phyloP scores from a whole-genome alignment of 257 asterid genomes.

The Scutellaria barbata region DNA sequence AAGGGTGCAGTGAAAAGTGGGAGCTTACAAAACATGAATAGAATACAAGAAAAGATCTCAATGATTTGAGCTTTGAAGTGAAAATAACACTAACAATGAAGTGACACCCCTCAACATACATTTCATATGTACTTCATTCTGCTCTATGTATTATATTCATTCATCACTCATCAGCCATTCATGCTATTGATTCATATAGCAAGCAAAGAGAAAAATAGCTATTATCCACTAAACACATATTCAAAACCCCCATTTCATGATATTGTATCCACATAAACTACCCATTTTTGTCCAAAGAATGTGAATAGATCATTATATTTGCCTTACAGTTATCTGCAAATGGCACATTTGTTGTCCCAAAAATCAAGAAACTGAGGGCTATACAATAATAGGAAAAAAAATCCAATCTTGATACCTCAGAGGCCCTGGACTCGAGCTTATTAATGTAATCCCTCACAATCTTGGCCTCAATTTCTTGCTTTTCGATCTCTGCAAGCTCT shows the following conservation, averaged over 20 bases:
- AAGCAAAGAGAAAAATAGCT: slow-evolving; percentile 3
- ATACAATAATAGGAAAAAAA: neutral
- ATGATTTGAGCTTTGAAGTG: neutral
- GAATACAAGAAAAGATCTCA: neutral
- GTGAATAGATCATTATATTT: too few species aligned
- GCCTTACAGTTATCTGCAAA: neutral
- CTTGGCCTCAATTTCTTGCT: slow-evolving; percentile 79
- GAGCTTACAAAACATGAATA: slow-evolving; percentile 8
- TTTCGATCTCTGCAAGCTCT: slow-evolving; percentile 75
- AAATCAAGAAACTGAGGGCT: neutral
- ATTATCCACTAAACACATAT: neutral
- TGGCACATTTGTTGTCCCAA: neutral
- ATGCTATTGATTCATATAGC: slow-evolving; percentile 3
- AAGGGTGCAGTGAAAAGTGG: neutral
- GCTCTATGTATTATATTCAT: neutral
- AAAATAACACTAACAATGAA: neutral
- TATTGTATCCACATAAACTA: neutral
- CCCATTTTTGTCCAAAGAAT: too few species aligned
- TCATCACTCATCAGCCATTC: slow-evolving; percentile 10
- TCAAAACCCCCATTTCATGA: neutral
- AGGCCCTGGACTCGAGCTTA: slow-evolving; percentile 74
- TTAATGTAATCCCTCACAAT: slow-evolving; percentile 58
- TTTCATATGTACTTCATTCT: too few species aligned
- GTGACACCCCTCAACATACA: neutral
- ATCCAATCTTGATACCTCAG: slow-evolving; percentile 56